Evolutionary conservation across 257 asterid species (phyloP).

Genomic region (Parsonsia alboflavescens): DNA sequence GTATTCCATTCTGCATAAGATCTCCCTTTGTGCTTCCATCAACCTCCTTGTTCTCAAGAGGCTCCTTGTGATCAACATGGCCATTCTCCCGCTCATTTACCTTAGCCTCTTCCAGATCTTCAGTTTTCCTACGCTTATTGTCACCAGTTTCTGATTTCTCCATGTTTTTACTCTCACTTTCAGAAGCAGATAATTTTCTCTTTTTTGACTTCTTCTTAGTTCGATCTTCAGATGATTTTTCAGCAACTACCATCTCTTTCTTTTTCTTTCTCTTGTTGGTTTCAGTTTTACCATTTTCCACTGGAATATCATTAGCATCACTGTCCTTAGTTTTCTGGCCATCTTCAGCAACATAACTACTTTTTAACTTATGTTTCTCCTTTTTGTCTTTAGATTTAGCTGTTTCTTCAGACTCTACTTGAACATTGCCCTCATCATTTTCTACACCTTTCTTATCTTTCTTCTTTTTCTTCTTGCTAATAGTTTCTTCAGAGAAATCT

Average conservation of each 20-base stretch:
- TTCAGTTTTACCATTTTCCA: slow-evolving; percentile 7
- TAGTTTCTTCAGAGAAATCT: slow-evolving; percentile 28
- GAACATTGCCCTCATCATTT: slow-evolving; percentile 13
- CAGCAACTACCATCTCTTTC: slow-evolving; percentile 12
- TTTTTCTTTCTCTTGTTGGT: slow-evolving; percentile 22
- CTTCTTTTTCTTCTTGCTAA: slow-evolving; percentile 39
- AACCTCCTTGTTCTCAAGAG: slow-evolving; percentile 13
- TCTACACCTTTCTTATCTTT: slow-evolving; percentile 22
- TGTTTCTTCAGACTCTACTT: slow-evolving; percentile 17
- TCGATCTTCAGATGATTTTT: slow-evolving; percentile 27
- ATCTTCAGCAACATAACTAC: slow-evolving; percentile 16
- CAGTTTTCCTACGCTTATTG: slow-evolving; percentile 58
- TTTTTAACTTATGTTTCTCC: slow-evolving; percentile 26
- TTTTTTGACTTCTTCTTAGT: slow-evolving; percentile 53
- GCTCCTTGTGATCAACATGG: slow-evolving; percentile 9
- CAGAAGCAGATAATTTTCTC: slow-evolving; percentile 48
- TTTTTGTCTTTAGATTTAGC: slow-evolving; percentile 28
- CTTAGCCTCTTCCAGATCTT: slow-evolving; percentile 36
- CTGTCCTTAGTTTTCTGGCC: slow-evolving; percentile 3
- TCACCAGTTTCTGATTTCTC: slow-evolving; percentile 42
- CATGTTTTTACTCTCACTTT: slow-evolving; percentile 33
- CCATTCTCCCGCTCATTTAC: slow-evolving; percentile 24
- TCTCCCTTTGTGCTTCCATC: slow-evolving; percentile 21
- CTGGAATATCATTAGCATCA: not conserved
- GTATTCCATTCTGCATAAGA: slow-evolving; percentile 26